A percentile compares a stretch with the other conserved stretches of the same genome.
Conservation (phyloP, 129 eudicot genomes). For the Helichrysum umbraculigerum region DNA sequence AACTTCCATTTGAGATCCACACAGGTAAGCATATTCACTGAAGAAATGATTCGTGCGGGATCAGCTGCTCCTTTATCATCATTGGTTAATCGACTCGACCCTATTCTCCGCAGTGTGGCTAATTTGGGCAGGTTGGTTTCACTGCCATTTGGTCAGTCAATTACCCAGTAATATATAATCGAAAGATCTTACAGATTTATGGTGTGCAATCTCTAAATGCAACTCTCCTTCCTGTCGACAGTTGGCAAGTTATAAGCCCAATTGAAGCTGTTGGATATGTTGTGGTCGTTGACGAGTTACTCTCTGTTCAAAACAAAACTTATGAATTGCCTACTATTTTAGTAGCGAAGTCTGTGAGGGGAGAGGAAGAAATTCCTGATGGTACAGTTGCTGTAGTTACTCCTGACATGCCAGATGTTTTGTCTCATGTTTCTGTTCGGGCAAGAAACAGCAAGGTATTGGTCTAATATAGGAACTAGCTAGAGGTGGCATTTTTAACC, state of each 20-base stretch:
- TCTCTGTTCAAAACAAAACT: constrained; percentile 44
- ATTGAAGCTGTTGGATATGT: constrained; percentile 50
- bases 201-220: neutral
- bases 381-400: constrained; percentile 60
- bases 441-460: constrained; percentile 63
- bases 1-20: constrained; percentile 1
- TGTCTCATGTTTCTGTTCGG: constrained; percentile 59
- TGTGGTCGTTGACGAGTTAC: constrained; percentile 43
- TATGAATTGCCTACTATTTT: constrained; percentile 46
- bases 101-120: constrained; percentile 50
- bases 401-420: constrained; percentile 62
- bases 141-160: constrained; percentile 6
- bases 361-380: constrained; percentile 66
- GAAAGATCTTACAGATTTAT: neutral
- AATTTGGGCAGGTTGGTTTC: constrained; percentile 46
- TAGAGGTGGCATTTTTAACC: constrained; percentile 2
- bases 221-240: constrained; percentile 30
- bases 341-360: constrained; percentile 47
- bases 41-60: constrained; percentile 52
- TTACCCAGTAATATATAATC: neutral
- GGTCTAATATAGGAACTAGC: constrained; percentile 1
- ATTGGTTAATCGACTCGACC: constrained; percentile 54
- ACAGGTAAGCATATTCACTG: constrained; percentile 54
- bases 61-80: constrained; percentile 52
- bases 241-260: constrained; percentile 63